Base-by-base conservation (phyloP, 139 green algal genomes). In the Chlamydomonas eustigma region DNA sequence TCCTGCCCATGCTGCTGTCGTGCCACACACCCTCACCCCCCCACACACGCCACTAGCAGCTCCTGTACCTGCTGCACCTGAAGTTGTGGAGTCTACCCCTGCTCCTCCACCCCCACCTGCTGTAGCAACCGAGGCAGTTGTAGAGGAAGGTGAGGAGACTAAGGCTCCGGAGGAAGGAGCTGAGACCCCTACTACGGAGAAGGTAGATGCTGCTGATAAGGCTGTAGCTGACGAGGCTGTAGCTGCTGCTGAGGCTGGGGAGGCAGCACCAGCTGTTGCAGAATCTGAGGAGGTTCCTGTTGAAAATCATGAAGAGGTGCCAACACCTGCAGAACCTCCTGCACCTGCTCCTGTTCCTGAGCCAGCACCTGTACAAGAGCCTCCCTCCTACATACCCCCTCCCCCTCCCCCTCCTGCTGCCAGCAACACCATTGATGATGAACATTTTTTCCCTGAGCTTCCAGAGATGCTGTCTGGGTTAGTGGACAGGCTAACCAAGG, bases 381-480 rank as follows among this genome's bases (percentile, higher is more conserved):
- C 44, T 12, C 44, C 44, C 12, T 58, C 44, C 18, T 58, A 58
- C 44, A 58, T 18, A 12, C 12, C 18, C 44, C 44, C 44, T 18
- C 12, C 44, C 12, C 44, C 44, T 12, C 12, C 44, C 18, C 12
- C 12, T 58, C 12, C 44, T 12, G 12, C 18, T 28, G 44, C 18
- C 12, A 18, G 44, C 39, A 91, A 89, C 81, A 88, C 78, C 25
- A 90, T 91, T 58, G 76, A 89, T 35, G 85, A 91, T 70, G 82
- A 83, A 18, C 64, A 82, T 18, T 92, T 92, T 74, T 93, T 93
- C 78, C 85, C 87, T 0, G 80, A 86, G 37, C 79, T 93, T 63
- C 79, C 79, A 1, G 44, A 77, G 3, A 50, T 89, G 76, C 71
- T 91, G n/a, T 1, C 2, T 1, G 75, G 34, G 1, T 36, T 80